A percentile compares a stretch with the other conserved stretches of the same genome.
phyloP scores from a whole-genome alignment of 129 eudicot species.

The Solidago caesia region DNA sequence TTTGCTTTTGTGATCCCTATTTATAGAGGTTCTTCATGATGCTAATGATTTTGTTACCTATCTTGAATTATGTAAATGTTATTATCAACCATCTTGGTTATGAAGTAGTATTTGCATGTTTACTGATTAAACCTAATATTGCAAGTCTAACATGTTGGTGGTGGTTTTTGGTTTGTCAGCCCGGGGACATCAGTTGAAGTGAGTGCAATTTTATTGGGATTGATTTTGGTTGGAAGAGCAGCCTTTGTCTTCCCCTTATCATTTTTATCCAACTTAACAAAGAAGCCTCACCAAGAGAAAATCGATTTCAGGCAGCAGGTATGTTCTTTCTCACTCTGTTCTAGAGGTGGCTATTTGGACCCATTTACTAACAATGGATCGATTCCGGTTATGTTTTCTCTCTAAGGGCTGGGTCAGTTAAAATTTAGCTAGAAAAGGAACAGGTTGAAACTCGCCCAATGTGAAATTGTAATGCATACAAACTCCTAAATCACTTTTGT shows the following conservation, averaged over 20 bases:
- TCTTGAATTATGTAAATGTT: neutral
- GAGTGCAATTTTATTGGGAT: constrained; percentile 51
- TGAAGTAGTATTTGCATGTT: neutral
- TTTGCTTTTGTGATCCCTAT: neutral
- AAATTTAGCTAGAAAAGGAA: neutral
- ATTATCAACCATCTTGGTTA: neutral
- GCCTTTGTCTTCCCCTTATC: constrained; percentile 76
- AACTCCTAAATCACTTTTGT: no score
- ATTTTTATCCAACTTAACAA: constrained; percentile 53
- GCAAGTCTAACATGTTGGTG: constrained; percentile 23
- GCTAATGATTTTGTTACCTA: neutral
- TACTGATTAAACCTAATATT: neutral
- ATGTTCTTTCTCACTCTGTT: constrained; percentile 27
- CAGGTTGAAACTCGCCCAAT: neutral
- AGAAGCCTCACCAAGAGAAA: constrained; percentile 41
- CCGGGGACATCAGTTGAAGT: constrained; percentile 55
- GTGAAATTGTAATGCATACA: neutral
- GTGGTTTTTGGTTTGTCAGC: constrained; percentile 36
- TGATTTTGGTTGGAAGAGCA: constrained; percentile 64
- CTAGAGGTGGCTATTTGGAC: constrained; percentile 2
- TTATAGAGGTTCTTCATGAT: neutral
- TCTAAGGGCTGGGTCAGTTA: neutral
- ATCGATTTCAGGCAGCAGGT: constrained; percentile 61
- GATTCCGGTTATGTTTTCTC: constrained; percentile 6
- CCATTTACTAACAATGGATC: neutral